These are phyloP conservation scores for Apiospora hydei DNA, from an alignment of 2,329 filamentous ascomycete species.

Conservation along the genomic window DNA sequence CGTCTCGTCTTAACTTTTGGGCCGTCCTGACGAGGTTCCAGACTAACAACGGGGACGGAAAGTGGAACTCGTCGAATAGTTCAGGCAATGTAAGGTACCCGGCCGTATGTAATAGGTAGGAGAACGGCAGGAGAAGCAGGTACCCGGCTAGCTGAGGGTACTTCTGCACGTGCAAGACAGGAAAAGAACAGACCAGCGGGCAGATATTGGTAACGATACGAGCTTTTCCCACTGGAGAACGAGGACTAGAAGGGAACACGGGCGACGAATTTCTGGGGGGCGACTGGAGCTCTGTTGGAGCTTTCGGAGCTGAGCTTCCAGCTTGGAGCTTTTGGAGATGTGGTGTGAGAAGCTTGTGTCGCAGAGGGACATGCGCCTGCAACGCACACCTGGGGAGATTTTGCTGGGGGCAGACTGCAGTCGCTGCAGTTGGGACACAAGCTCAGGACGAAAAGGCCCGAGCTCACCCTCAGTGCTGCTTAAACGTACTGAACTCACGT, in stretches of 20 bases:
- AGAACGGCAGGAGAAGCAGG: neutral
- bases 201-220: slow-evolving; percentile 35
- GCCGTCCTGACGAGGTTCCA: slow-evolving; percentile 16
- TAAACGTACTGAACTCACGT: neutral
- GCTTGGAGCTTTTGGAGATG: slow-evolving; percentile 4
- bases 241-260: neutral
- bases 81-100: slow-evolving; percentile 19
- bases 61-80: slow-evolving; percentile 28
- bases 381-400: neutral
- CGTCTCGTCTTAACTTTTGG: slow-evolving; percentile 20
- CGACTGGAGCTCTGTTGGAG: neutral
- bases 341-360: slow-evolving; percentile 6
- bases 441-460: neutral
- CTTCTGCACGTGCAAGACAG: slow-evolving; percentile 38
- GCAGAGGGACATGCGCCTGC: neutral
- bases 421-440: neutral
- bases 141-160: slow-evolving; percentile 25
- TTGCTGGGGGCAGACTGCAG: neutral
- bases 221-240: slow-evolving; percentile 32
- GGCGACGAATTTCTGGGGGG: neutral
- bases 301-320: slow-evolving; percentile 4
- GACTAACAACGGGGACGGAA: slow-evolving; percentile 23
- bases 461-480: neutral
- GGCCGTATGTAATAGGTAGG: neutral
- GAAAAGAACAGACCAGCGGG: slow-evolving; percentile 29